Evolutionary conservation across 164 flowering plant species (phyloP).

Genomic region (Tinospora cordifolia): DNA sequence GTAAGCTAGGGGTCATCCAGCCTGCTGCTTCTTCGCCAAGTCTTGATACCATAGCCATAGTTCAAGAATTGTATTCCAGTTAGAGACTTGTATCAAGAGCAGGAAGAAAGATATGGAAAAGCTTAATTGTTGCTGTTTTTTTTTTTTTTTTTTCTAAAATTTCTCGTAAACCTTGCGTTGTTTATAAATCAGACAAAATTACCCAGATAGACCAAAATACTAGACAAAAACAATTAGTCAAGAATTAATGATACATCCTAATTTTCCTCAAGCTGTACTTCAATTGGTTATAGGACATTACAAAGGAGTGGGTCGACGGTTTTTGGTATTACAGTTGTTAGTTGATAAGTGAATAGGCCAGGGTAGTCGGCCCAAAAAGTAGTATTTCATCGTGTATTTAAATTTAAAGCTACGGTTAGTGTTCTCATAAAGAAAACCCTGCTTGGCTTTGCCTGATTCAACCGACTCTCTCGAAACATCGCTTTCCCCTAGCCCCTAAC

Average conservation of each 20-base stretch:
- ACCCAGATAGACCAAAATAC: neutral
- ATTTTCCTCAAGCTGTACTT: neutral
- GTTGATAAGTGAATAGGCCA: neutral
- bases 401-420: too few species aligned
- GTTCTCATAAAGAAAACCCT: too few species aligned
- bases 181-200: neutral
- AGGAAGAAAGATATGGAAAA: neutral
- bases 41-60: conserved; percentile 18
- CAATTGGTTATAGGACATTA: neutral
- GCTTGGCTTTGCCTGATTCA: neutral
- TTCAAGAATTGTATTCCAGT: neutral
- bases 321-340: too few species aligned
- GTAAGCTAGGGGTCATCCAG: neutral
- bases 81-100: neutral
- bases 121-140: neutral
- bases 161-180: neutral
- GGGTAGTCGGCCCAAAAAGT: neutral
- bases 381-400: neutral
- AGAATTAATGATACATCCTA: neutral
- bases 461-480: neutral
- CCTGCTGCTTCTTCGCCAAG: conserved; percentile 8
- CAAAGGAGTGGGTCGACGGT: neutral
- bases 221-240: neutral
- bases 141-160: neutral
- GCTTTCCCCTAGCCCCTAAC: neutral